Base-by-base conservation (phyloP, 1,284 basidiomycete species). In the Cutaneotrichosporon cyanovorans region DNA sequence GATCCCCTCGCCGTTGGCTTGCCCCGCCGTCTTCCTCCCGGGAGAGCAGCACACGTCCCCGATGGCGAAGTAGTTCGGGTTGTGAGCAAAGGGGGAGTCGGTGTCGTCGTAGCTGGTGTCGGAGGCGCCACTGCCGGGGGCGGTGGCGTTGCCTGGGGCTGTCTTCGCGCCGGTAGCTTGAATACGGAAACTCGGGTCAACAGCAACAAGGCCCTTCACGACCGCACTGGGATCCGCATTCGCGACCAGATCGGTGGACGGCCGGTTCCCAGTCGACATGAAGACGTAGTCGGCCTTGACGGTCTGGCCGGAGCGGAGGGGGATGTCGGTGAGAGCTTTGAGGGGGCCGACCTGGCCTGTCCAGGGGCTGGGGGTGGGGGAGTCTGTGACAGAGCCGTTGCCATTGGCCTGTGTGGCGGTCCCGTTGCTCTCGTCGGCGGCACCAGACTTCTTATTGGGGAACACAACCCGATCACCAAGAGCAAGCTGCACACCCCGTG, bases 281-380 rank as follows among this genome's bases (percentile, higher is more conserved):
- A 75, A 65, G 23, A 76, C 57, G 47, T 62, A 75, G 55, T 75
- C 74, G 41, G 72, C 68, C 30, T 60, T 43, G n/a, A 74, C 34
- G 1, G 25, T 48, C 28, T 57, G 48, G 1, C 71, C 72, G n/a
- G 58, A 55, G 14, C 47, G 48, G 5, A 69, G 49, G 20, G 54
- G 51, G 45, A 74, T 55, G 4, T 57, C 62, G 36, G 57, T 61
- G 5, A 55, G 16, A 1, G 57, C 56, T 51, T 50, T 22, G 30
- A 62, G 56, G 32, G 55, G 30, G 12, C 62, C 62, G 23, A 54
- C 53, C 3, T 40, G 19, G 8, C 64, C 62, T 28, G 58, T 50
- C 60, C 61, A 65, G 25, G 48, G 48, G 11, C 11, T 16, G 25
- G 48, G 47, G 11, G 15, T 7, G 11, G n/a, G n/a, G 16, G 33